Conservation (phyloP, 225 moss, liverwort and hornwort genomes). For the Takakia lepidozioides region DNA sequence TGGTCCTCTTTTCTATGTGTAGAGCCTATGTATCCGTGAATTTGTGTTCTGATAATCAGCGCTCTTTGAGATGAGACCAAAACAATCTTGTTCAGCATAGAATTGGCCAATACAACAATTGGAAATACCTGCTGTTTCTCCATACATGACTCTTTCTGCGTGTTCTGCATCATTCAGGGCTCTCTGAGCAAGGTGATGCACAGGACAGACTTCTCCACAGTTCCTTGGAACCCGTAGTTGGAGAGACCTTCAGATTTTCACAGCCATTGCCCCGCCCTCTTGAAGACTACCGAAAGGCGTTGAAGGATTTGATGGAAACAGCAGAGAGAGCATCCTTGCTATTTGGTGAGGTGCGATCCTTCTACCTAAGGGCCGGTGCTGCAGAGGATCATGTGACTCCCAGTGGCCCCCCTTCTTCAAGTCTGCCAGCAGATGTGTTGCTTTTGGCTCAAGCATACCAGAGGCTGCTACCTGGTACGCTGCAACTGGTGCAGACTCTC, state of each 20-base stretch:
- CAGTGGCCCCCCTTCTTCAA: slow-evolving; percentile 14
- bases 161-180: slow-evolving; percentile 26
- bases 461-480: slow-evolving; percentile 40
- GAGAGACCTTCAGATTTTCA: slow-evolving; percentile 11
- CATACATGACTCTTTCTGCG: too few species aligned
- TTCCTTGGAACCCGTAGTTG: slow-evolving; percentile 12
- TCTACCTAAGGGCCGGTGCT: slow-evolving; percentile 22
- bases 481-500: slow-evolving; percentile 45
- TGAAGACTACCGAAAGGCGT: slow-evolving; percentile 54
- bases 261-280: slow-evolving; percentile 44
- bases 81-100: too few species aligned
- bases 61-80: too few species aligned
- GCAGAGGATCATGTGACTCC: slow-evolving; percentile 11
- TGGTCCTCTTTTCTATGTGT: not conserved
- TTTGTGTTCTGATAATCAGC: too few species aligned
- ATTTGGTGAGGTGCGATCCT: slow-evolving; percentile 38
- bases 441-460: slow-evolving; percentile 42
- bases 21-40: too few species aligned
- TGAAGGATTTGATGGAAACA: slow-evolving; percentile 62
- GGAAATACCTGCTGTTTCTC: too few species aligned
- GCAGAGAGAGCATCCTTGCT: slow-evolving; percentile 55
- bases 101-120: too few species aligned
- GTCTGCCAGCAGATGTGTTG: slow-evolving; percentile 25
- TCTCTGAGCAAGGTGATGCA: slow-evolving; percentile 19
- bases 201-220: slow-evolving; percentile 13